Conservation (phyloP, 495 filamentous ascomycete species). For the Sordaria brevicollis region DNA sequence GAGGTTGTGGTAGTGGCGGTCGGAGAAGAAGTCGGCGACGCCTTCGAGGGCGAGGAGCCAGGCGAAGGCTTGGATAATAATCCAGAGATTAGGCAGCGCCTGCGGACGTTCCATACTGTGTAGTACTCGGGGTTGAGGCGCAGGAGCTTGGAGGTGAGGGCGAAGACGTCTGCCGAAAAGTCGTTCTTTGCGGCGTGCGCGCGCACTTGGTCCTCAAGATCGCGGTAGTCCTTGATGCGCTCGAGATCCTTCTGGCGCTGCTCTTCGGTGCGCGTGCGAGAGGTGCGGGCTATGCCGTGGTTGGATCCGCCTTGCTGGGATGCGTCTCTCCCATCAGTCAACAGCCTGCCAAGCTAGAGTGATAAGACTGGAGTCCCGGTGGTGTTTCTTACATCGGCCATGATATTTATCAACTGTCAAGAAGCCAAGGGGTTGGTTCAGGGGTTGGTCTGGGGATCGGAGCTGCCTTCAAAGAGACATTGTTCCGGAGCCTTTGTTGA, state of each 20-base stretch:
- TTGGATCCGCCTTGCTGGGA: constrained; percentile 30
- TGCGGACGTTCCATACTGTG: constrained; percentile 94
- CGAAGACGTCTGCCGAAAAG: constrained; percentile 56
- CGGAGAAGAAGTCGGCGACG: constrained; percentile 46
- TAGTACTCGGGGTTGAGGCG: constrained; percentile 93
- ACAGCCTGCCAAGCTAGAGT: not conserved
- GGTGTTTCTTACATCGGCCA: constrained; percentile 17
- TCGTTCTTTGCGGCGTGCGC: constrained; percentile 46
- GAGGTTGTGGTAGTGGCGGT: constrained; percentile 39
- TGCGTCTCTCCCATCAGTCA: constrained; percentile 18
- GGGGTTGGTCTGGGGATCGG: not conserved
- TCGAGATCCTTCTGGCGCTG: constrained; percentile 57
- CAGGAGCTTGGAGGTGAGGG: constrained; percentile 70
- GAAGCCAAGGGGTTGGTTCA: not conserved
- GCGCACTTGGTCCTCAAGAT: constrained; percentile 56
- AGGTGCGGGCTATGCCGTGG: constrained; percentile 61
- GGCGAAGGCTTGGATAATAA: constrained; percentile 39
- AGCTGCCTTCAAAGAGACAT: not conserved
- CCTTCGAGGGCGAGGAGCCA: constrained; percentile 43
- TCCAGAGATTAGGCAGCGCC: constrained; percentile 50
- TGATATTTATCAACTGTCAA: not conserved
- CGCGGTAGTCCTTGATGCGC: constrained; percentile 69
- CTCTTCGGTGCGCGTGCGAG: constrained; percentile 51
- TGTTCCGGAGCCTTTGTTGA: not conserved
- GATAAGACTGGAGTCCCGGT: not conserved